A percentile compares a stretch with the other conserved stretches of the same genome.
Conservation (phyloP, 2,329 filamentous ascomycete genomes). For the Knufia fluminis region DNA sequence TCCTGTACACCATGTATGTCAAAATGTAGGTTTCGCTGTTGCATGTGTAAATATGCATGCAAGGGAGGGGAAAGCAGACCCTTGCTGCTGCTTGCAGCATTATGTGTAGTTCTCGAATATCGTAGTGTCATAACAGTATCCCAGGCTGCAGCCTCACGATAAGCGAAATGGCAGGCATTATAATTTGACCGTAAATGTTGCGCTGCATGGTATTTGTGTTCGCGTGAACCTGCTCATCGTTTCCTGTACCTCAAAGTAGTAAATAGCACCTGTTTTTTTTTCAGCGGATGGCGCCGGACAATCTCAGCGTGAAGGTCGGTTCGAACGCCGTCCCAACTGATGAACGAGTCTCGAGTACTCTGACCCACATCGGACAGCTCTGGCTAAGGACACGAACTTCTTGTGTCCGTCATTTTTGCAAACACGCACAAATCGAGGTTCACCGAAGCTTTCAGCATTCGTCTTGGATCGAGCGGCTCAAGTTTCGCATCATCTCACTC, state of each 20-base stretch:
- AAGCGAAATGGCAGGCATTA: neutral
- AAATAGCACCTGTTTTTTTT: too few species aligned
- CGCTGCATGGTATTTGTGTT: neutral
- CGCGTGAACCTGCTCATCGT: neutral
- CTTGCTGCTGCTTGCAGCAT: neutral
- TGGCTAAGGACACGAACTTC: too few species aligned
- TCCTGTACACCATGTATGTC: neutral
- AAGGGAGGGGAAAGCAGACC: neutral
- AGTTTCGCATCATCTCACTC: too few species aligned
- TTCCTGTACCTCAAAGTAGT: neutral
- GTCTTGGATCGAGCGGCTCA: too few species aligned
- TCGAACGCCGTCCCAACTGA: too few species aligned
- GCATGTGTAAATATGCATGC: neutral
- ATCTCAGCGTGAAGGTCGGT: too few species aligned
- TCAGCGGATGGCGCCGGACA: too few species aligned
- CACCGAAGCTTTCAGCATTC: too few species aligned
- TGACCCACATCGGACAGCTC: too few species aligned
- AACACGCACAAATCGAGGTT: too few species aligned
- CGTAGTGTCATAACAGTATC: neutral
- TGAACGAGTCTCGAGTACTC: too few species aligned
- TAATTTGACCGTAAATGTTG: neutral
- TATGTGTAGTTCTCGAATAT: neutral
- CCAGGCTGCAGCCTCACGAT: neutral
- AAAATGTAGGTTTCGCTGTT: neutral
- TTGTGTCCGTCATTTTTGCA: too few species aligned